Base-by-base conservation (phyloP, 805 yeast species). In the Lachancea cidri region DNA sequence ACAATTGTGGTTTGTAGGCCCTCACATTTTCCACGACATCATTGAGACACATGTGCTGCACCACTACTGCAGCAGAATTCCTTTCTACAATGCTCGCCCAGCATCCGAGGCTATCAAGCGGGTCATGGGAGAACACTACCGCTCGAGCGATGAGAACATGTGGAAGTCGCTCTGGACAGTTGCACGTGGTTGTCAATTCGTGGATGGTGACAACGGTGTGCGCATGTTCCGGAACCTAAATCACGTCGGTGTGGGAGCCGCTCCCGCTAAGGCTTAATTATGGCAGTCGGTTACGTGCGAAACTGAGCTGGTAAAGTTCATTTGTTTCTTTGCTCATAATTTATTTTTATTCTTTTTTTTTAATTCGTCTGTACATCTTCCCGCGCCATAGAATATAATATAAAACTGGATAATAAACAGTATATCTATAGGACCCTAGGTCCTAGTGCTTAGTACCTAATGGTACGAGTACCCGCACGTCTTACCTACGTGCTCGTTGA, bases 21-120 rank as follows among this genome's bases (percentile, higher is more conserved):
- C 76, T 59, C 76, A 76, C 72, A 69, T 83, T 55, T 82, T 86
- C 79, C 95, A 86, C 65, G 94, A 84, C 62, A 86, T 86, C 58
- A 85, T 86, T 58, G 95, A 86, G 68, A 86, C 95, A 39, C 95
- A 86, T 61, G 95, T 86, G 41, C 73, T 83, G 55, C 95, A 86
- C 68, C 95, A 86, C 67, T 86, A 76, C 64, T 80, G 77, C 48
- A 81, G 89, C 8, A 72, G 94, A 64, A 84, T 86, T 51, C 95
- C 95, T 36, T 86, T 86, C 70, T 86, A 86, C 73, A 81, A 84
- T 54, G 94, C 82, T n/a, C 74, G 91, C 63, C 78, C 76, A 57
- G 93, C 84, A 36, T 73, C 86, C 45, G 86, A 68, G 46, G 91
- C 85, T 41, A 81, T 86, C 65, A 77, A 80, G 68, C 77, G 80